These are phyloP conservation scores for Entophlyctis helioformis DNA, from an alignment of 192 early-diverging fungal species.

Conservation along the genomic window DNA sequence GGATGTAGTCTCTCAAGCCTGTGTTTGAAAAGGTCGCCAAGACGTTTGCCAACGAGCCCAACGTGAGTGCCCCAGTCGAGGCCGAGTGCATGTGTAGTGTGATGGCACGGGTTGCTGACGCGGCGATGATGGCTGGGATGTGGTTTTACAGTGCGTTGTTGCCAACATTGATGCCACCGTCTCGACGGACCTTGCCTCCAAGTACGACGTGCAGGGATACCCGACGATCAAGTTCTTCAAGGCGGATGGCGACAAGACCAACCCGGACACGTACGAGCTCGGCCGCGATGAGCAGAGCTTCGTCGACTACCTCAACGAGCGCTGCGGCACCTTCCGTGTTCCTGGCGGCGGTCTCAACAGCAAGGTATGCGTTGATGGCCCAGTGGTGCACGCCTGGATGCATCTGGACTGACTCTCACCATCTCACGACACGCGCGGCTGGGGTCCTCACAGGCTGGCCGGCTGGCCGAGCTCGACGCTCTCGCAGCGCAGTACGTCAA, in stretches of 20 bases:
- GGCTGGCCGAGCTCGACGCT: constrained; percentile 44
- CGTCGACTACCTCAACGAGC: constrained; percentile 73
- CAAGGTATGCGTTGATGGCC: constrained; percentile 27
- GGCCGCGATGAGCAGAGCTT: constrained; percentile 60
- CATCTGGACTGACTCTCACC: not conserved
- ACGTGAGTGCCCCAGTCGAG: constrained; percentile 25
- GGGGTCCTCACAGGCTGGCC: constrained; percentile 32
- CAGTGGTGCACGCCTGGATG: constrained; percentile 15
- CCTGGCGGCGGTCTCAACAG: constrained; percentile 60
- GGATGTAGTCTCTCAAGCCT: not conserved
- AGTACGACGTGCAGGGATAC: constrained; percentile 67
- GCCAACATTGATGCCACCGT: constrained; percentile 83
- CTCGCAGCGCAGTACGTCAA: constrained; percentile 51
- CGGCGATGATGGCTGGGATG: not conserved
- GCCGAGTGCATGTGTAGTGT: not conserved
- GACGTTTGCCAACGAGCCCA: constrained; percentile 63
- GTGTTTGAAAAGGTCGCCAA: constrained; percentile 82
- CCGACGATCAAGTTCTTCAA: constrained; percentile 85
- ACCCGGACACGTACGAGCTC: constrained; percentile 60
- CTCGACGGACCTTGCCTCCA: constrained; percentile 44
- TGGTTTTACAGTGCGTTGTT: constrained; percentile 30
- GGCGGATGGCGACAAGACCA: constrained; percentile 38
- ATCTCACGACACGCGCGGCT: not conserved
- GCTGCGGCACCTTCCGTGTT: constrained; percentile 62
- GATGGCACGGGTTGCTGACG: not conserved